phyloP scores from a whole-genome alignment of 2,329 filamentous ascomycete species.

The Alternaria rosae region DNA sequence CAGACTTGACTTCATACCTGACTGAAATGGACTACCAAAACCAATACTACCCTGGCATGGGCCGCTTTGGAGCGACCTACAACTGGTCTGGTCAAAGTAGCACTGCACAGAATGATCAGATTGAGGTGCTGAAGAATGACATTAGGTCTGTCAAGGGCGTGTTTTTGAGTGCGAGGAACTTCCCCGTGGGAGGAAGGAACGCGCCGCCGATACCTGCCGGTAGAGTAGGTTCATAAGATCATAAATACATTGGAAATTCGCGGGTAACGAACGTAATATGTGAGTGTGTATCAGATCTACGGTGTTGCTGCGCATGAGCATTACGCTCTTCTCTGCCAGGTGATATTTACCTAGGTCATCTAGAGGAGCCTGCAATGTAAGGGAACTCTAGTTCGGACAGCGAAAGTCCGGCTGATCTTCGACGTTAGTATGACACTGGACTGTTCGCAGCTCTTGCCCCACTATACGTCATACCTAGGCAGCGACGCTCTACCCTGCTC shows the following conservation, averaged over 20 bases:
- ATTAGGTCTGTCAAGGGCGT: slow-evolving; percentile 83
- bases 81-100: slow-evolving; percentile 53
- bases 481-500: slow-evolving; percentile 8
- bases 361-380: not conserved
- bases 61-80: slow-evolving; percentile 33
- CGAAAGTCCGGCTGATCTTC: slow-evolving; percentile 3
- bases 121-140: slow-evolving; percentile 74
- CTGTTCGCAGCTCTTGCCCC: slow-evolving; percentile 12
- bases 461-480: slow-evolving; percentile 28
- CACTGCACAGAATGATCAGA: slow-evolving; percentile 70
- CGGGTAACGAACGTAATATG: not conserved
- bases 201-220: slow-evolving; percentile 29
- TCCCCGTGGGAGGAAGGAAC: slow-evolving; percentile 55
- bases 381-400: not conserved
- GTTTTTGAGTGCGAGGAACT: slow-evolving; percentile 76
- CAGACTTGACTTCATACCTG: slow-evolving; percentile 69
- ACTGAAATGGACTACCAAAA: slow-evolving; percentile 54
- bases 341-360: not conserved
- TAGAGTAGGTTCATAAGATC: slow-evolving; percentile 23
- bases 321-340: not conserved
- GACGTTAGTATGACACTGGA: not conserved
- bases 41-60: slow-evolving; percentile 52
- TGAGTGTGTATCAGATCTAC: not conserved
- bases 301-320: not conserved
- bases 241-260: not conserved